Percentiles rank a stretch among this genome's conserved stretches.
Evolutionary conservation across 768 basidiomycete species (phyloP).

Genomic region (Suillus cothurnatus): DNA sequence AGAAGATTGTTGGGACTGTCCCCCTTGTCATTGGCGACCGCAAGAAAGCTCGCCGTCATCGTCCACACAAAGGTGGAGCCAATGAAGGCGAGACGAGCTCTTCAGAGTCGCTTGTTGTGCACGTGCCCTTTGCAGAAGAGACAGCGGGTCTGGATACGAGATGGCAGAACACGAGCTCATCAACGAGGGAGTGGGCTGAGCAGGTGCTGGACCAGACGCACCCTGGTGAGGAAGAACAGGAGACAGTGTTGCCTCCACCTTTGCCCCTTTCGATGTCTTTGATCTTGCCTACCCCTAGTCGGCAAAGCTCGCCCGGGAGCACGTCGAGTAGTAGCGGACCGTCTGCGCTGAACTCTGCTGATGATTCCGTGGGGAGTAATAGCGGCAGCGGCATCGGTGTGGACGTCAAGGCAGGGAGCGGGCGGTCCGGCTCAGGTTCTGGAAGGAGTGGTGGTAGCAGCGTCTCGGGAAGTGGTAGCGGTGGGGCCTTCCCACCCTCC

Average conservation of each 20-base stretch:
- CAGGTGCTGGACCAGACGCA: slow-evolving; percentile 38
- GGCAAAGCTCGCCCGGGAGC: slow-evolving; percentile 27
- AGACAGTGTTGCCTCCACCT: slow-evolving; percentile 7
- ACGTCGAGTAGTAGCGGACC: slow-evolving; percentile 28
- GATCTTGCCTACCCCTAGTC: slow-evolving; percentile 13
- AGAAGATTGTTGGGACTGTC: slow-evolving; percentile 23
- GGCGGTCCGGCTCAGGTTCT: slow-evolving; percentile 6
- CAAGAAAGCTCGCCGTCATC: slow-evolving; percentile 20
- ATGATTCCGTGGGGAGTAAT: slow-evolving; percentile 21
- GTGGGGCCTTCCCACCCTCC: slow-evolving; percentile 12
- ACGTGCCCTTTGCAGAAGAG: slow-evolving; percentile 26
- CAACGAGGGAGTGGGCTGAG: slow-evolving; percentile 52
- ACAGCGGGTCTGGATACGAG: slow-evolving; percentile 19
- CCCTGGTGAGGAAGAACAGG: slow-evolving; percentile 10
- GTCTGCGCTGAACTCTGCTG: slow-evolving; percentile 26
- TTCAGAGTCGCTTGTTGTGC: slow-evolving; percentile 29
- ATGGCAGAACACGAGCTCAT: slow-evolving; percentile 23
- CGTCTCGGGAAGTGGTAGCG: slow-evolving; percentile 13
- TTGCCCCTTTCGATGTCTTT: slow-evolving; percentile 10
- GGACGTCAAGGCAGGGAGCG: slow-evolving; percentile 11
- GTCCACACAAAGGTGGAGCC: slow-evolving; percentile 5
- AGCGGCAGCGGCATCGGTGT: slow-evolving; percentile 16
- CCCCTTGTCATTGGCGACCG: slow-evolving; percentile 31
- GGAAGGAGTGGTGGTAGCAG: slow-evolving; percentile 13
- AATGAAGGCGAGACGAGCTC: slow-evolving; percentile 16